Conservation (phyloP, 108 stramenopile species). For the Skeletonema costatum region DNA sequence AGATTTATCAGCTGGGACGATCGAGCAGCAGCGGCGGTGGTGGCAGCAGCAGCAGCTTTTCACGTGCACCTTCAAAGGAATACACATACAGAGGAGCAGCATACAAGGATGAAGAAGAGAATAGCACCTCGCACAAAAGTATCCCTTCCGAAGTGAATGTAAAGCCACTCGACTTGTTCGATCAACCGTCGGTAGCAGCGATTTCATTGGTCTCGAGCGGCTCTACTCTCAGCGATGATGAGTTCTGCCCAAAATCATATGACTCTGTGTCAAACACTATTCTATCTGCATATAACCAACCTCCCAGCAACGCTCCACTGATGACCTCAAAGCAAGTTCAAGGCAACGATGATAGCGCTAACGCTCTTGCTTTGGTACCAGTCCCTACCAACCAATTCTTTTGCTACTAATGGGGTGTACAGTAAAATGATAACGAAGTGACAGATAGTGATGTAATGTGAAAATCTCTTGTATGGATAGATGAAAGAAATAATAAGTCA, state of each 20-base stretch:
- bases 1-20: conserved; percentile 79
- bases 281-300: neutral
- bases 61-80: neutral
- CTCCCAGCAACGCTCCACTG: neutral
- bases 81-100: neutral
- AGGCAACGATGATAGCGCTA: neutral
- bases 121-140: neutral
- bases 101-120: neutral
- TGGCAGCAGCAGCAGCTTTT: neutral
- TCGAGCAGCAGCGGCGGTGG: neutral
- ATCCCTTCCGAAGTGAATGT: neutral
- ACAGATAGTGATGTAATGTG: no score
- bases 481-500: no score
- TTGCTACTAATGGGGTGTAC: neutral
- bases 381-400: neutral
- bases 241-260: neutral
- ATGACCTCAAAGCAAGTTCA: neutral
- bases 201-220: neutral
- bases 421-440: neutral
- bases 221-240: neutral
- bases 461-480: no score
- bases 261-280: neutral
- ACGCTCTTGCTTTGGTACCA: neutral
- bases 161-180: neutral
- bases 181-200: neutral